Evolutionary conservation across 805 yeast species (phyloP).

Genomic region (Blastobotrys americana): DNA sequence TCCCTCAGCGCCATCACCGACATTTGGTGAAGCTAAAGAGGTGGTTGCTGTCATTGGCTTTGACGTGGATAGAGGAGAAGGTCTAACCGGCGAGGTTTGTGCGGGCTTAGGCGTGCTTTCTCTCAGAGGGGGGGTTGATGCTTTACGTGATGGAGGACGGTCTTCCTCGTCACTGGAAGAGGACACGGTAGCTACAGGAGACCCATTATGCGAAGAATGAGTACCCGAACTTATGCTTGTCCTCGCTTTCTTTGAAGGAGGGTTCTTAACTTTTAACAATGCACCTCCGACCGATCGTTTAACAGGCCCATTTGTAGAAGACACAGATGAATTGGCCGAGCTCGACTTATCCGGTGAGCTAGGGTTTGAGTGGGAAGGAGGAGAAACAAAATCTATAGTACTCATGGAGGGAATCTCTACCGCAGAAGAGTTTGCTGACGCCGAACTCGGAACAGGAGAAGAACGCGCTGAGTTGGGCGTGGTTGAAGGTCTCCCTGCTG

Average conservation of each 20-base stretch:
- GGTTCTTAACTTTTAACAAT: not conserved
- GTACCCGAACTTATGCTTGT: not conserved
- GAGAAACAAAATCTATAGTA: not conserved
- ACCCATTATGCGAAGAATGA: not conserved
- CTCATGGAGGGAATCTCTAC: no score
- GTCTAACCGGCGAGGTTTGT: not conserved
- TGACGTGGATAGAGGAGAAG: slow-evolving; percentile 5
- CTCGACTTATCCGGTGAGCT: slow-evolving; percentile 1
- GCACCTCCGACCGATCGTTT: not conserved
- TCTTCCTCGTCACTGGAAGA: not conserved
- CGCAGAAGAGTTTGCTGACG: not conserved
- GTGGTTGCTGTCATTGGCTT: slow-evolving; percentile 7
- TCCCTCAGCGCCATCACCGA: slow-evolving; percentile 9
- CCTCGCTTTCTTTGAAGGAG: not conserved
- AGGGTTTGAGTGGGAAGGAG: slow-evolving; percentile 4
- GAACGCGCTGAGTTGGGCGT: slow-evolving; percentile 1
- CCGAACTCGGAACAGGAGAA: not conserved
- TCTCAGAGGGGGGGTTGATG: not conserved
- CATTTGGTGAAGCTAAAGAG: slow-evolving; percentile 3
- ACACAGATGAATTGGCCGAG: slow-evolving; percentile 4
- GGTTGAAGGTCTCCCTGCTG: not conserved
- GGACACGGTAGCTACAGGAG: not conserved
- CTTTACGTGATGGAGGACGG: not conserved
- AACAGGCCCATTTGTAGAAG: slow-evolving; percentile 4
- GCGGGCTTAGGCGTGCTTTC: not conserved